These are phyloP conservation scores for Salix brachista DNA, from an alignment of 345 rosid species.

Conservation along the genomic window DNA sequence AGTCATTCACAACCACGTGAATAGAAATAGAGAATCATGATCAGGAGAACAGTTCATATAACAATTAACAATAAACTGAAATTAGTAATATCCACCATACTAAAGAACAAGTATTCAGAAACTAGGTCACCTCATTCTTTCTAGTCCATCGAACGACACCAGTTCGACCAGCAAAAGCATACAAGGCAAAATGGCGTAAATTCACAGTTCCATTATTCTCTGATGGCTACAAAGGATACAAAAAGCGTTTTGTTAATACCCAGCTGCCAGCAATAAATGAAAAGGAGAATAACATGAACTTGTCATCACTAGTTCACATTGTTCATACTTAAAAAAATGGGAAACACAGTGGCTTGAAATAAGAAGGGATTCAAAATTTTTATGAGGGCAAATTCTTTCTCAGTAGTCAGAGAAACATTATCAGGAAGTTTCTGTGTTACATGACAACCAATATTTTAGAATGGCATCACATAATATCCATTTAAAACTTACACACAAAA, in stretches of 20 bases:
- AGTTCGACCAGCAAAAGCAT: constrained; percentile 79
- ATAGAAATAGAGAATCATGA: background rate
- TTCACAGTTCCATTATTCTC: constrained; percentile 67
- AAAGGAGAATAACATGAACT: background rate
- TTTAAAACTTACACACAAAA: background rate
- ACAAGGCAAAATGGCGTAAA: constrained; percentile 87
- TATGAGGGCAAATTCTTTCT: background rate
- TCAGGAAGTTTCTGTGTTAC: background rate
- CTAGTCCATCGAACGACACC: constrained; percentile 80
- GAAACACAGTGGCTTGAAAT: background rate
- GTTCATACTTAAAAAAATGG: background rate
- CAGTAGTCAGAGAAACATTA: background rate
- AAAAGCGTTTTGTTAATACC: background rate
- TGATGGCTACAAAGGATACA: constrained; percentile 49
- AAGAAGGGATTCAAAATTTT: background rate
- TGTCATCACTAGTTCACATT: background rate
- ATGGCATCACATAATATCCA: background rate
- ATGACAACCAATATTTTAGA: background rate
- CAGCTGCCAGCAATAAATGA: background rate
- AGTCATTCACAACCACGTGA: background rate
- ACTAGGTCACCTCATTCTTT: constrained; percentile 70
- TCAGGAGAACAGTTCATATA: background rate
- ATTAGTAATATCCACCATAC: background rate
- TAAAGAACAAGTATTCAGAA: constrained; percentile 1
- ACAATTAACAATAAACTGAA: background rate